Percentiles rank a stretch among this genome's conserved stretches.
phyloP scores from a whole-genome alignment of 1,284 basidiomycete species.

The Farysia itapuensis region DNA sequence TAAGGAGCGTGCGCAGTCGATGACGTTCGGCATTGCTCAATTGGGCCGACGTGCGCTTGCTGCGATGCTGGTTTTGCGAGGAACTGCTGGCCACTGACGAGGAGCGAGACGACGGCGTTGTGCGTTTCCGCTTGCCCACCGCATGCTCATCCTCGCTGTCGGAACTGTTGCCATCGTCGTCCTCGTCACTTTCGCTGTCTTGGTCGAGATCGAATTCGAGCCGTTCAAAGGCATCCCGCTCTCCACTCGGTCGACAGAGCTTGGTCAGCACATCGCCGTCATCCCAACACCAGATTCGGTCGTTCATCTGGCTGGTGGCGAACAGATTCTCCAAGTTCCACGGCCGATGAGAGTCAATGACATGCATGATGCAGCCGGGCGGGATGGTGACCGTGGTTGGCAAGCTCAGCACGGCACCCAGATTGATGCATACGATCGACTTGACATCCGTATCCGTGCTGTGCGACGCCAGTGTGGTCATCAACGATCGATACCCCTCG shows the following conservation, averaged over 20 bases:
- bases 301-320: conserved; percentile 63
- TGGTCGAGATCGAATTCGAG: conserved; percentile 63
- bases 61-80: not conserved
- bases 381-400: conserved; percentile 61
- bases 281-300: conserved; percentile 54
- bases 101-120: conserved; percentile 1
- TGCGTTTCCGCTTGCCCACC: not conserved
- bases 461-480: conserved; percentile 16
- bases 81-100: not conserved
- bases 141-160: conserved; percentile 6
- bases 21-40: conserved; percentile 34
- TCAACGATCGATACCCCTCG: conserved; percentile 68
- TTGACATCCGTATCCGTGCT: conserved; percentile 68
- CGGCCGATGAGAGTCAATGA: conserved; percentile 91
- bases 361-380: conserved; percentile 69
- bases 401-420: conserved; percentile 85
- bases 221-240: conserved; percentile 48
- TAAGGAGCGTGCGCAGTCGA: conserved; percentile 43
- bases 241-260: conserved; percentile 19
- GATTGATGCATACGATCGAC: conserved; percentile 86
- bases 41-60: conserved; percentile 4
- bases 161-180: conserved; percentile 4
- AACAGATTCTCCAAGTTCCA: conserved; percentile 88
- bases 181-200: conserved; percentile 65
- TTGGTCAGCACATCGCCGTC: conserved; percentile 50